Percentiles rank a stretch among this genome's conserved stretches.
These are phyloP conservation scores for Vigna trinervia DNA, from an alignment of 306 rosid genomes.

Conservation along the genomic window DNA sequence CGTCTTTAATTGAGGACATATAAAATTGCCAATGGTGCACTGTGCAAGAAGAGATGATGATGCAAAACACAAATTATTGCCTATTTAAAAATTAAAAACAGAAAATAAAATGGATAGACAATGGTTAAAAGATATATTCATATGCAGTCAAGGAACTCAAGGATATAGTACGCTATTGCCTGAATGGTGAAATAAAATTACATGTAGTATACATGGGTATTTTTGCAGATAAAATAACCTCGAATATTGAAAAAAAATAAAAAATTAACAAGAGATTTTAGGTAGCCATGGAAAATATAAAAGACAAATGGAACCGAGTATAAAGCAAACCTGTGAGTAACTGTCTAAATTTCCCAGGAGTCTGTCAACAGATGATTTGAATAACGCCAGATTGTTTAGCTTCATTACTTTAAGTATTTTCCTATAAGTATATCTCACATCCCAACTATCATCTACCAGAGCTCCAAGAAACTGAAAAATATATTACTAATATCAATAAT, in stretches of 20 bases:
- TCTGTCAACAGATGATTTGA: constrained; percentile 63
- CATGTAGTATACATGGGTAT: not conserved
- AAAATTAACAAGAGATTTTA: constrained; percentile 32
- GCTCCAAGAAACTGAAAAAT: constrained; percentile 79
- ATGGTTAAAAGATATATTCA: not conserved
- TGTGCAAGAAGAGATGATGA: not conserved
- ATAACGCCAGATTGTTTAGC: constrained; percentile 58
- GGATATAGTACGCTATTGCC: constrained; percentile 1
- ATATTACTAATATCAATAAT: constrained; percentile 17
- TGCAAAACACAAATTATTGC: constrained; percentile 9
- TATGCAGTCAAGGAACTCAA: not conserved
- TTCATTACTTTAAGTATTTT: constrained; percentile 67
- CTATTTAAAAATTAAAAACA: constrained; percentile 2
- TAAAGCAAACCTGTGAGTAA: constrained; percentile 66
- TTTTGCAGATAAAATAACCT: constrained; percentile 1
- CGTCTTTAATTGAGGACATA: constrained; percentile 1
- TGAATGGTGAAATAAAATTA: constrained; percentile 26
- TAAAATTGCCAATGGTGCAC: not conserved
- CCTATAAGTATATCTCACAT: constrained; percentile 66
- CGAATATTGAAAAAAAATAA: constrained; percentile 9
- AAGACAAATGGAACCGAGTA: constrained; percentile 2
- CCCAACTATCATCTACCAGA: constrained; percentile 55
- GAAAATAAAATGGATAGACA: not conserved
- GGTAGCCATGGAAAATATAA: constrained; percentile 16
- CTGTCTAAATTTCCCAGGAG: constrained; percentile 66